These are phyloP conservation scores for Cutaneotrichosporon sp. DNA, from an alignment of 1,284 basidiomycete species.

Conservation along the genomic window DNA sequence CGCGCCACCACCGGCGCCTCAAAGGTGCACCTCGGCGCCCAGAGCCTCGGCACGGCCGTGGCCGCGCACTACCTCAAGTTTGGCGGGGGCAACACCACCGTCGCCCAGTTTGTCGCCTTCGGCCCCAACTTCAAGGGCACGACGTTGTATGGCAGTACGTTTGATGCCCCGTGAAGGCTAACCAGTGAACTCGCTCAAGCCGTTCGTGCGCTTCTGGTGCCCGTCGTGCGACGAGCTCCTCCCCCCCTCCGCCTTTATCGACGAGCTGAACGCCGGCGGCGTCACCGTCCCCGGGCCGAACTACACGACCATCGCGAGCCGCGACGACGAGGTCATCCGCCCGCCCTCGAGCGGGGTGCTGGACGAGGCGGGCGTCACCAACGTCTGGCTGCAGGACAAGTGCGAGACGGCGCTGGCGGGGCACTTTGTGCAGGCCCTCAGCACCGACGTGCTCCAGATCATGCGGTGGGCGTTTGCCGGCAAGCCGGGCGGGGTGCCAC, in stretches of 20 bases:
- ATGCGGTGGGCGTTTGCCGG: constrained; percentile 6
- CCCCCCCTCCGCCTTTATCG: constrained; percentile 6
- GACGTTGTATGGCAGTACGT: too few species aligned
- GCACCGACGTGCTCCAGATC: constrained; percentile 6
- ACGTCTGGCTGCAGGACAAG: constrained; percentile 17
- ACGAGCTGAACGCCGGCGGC: constrained; percentile 12
- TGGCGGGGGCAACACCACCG: constrained; percentile 8
- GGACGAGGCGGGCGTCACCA: constrained; percentile 16
- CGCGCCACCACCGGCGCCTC: constrained; percentile 8
- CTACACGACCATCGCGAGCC: constrained; percentile 17
- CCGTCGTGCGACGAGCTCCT: constrained; percentile 14
- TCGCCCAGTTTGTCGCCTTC: constrained; percentile 14
- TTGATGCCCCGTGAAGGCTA: too few species aligned
- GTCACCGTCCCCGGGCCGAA: constrained; percentile 14
- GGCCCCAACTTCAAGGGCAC: constrained; percentile 18
- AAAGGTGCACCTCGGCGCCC: constrained; percentile 20
- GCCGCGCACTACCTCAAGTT: constrained; percentile 18
- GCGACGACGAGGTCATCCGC: constrained; percentile 8
- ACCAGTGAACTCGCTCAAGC: too few species aligned
- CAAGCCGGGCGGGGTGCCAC: neutral
- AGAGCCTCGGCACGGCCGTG: constrained; percentile 17
- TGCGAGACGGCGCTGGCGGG: neutral
- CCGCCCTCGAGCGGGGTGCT: constrained; percentile 14
- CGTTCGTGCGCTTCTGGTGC: too few species aligned
- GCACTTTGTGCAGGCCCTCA: neutral